Base-by-base conservation (phyloP, 805 yeast genomes). In the Barnettozyma sp. region DNA sequence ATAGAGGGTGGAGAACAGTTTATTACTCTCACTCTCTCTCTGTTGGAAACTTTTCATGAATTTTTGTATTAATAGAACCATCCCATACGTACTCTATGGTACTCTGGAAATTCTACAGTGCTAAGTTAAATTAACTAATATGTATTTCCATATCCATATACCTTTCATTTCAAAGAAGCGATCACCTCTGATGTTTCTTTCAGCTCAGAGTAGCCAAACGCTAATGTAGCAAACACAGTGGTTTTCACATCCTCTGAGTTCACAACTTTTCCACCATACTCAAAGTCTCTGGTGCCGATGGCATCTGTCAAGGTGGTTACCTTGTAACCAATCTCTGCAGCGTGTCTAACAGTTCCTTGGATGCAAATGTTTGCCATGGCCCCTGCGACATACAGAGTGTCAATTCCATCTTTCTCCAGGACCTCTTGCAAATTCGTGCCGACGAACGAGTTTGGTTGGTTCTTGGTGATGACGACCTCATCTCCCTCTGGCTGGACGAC, bases 361-460 rank as follows among this genome's bases (percentile, higher is more conserved):
- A 47, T 26, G 38, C 50, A 47, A 8, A 47, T 27, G 12, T 45
- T 46, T 3, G 50, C 38, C 48, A 44, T 45, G 5, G 50, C 46
- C 33, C 52, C 50, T 17, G 42, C 28, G 7, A 47, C 21, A 17
- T 39, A 33, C 7, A 45, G 21, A 6, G 33, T 32, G 8, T 38
- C 34, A 30, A 47, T 32, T 2, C 33, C 36, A 6, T 38, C 22
- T 4, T 15, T 8, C 21, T 40, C 28, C 17, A 47, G 33, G 9
- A 40, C 12, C 18, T 41, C 34, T 10, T 36, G 21, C 10, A 47
- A 27, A n/a, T 40, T 33, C 4, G 52, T 47, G 2, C 30, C 38
- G 15, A 29, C 19, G 19, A 44, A 47, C 0, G 52, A 33, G 20
- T 47, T 45, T 27, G 48, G 48, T 9, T 34, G 21, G 10, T 22